Conservation (phyloP, 306 rosid genomes). For the Lablab purpureus region DNA sequence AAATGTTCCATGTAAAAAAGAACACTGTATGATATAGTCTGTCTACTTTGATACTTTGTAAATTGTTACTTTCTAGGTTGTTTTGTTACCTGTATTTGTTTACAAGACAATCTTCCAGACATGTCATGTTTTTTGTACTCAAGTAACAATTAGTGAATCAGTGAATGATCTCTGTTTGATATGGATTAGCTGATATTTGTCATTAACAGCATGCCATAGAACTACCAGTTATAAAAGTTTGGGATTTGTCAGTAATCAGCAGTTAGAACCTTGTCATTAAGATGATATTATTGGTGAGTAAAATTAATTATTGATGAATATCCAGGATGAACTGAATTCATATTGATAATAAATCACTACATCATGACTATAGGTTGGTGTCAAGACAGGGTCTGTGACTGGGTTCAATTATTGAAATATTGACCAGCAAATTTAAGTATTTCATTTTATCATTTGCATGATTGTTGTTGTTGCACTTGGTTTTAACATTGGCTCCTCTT, state of each 20-base stretch:
- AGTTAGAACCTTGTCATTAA: constrained; percentile 9
- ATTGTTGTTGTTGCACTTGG: not conserved
- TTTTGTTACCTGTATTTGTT: not conserved
- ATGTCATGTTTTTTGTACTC: not conserved
- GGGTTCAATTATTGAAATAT: constrained; percentile 14
- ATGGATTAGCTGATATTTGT: constrained; percentile 7
- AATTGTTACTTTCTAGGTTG: no score
- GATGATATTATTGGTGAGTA: no score
- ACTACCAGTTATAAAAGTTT: not conserved
- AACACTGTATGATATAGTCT: constrained; percentile 7
- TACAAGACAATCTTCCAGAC: constrained; percentile 1
- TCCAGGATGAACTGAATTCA: not conserved
- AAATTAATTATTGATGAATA: constrained; percentile 10
- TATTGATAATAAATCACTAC: not conserved
- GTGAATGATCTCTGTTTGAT: constrained; percentile 25
- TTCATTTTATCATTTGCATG: not conserved
- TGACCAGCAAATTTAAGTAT: not conserved
- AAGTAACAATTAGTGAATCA: not conserved
- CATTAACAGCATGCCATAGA: not conserved
- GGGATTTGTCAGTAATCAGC: not conserved
- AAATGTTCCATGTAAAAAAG: not conserved
- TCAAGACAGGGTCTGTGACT: not conserved
- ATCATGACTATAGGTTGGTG: not conserved
- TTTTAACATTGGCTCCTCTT: constrained; percentile 2
- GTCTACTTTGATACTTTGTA: not conserved